Base-by-base conservation (phyloP, 176 grass and related monocot species). In the Thinopyrum elongatum region DNA sequence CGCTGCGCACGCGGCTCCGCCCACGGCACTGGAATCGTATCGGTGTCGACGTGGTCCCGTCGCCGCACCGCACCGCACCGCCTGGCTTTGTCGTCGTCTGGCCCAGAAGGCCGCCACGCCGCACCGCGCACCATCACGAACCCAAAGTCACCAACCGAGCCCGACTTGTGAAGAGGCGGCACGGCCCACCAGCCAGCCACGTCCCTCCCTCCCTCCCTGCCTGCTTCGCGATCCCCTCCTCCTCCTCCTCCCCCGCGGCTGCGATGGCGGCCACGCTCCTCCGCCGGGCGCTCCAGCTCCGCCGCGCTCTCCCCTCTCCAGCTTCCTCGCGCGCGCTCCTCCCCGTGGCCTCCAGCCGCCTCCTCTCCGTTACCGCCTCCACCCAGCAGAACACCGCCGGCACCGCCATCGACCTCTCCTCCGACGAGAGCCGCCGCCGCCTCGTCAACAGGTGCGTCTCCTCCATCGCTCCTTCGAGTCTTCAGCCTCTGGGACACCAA, bases 391-490 rank as follows among this genome's bases (percentile, higher is more conserved):
- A 34, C 84, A 63, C 80, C 23, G 31, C 76, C 30, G 25, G 46
- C 74, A 78, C 44, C 81, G 27, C 85, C 73, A 23, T 90, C 65
- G 90, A 96, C 82, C 86, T 99, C 38, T 92, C 92, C 34, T 78
- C 74, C 66, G 92, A 93, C 77, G 97, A 99, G 82, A 94, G 92
- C 84, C 91, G 90, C 71, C 97, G 94, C 82, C 90, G 94, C 80
- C 94, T 99, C 34, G 82, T 92, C 31, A 96, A 99, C 79, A 95
- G 94, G 96, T 98, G 14, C 7, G 17, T 22, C 19, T 21, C 15
- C 22, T 7, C 74, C 62, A 10, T 61, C 4, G 1, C 2, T 31
- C 41, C 16, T 7, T 72, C 3, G 1, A 35, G 30, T 23, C 8
- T 10, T 49, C 8, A 38, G 3, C 14, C 42, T 46, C n/a, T 33